phyloP scores from a whole-genome alignment of 2,329 filamentous ascomycete species.

The Neonectria coccinea region DNA sequence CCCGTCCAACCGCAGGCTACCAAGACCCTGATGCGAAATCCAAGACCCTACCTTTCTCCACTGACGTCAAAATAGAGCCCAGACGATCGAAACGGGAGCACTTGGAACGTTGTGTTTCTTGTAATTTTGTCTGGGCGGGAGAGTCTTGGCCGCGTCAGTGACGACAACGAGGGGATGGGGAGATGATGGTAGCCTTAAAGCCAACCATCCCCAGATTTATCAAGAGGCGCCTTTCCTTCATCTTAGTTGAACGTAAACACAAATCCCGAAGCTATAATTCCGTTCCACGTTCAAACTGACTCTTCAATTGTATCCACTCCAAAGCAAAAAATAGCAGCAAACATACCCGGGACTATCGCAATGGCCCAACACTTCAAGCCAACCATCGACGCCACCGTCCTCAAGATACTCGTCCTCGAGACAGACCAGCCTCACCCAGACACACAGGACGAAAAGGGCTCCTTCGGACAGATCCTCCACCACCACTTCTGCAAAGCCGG shows the following conservation, averaged over 20 bases:
- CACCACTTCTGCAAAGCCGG: constrained; percentile 64
- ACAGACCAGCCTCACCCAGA: constrained; percentile 67
- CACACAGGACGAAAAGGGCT: constrained; percentile 60
- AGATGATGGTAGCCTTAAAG: too few species aligned
- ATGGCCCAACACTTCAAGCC: constrained; percentile 47
- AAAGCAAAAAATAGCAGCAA: background rate
- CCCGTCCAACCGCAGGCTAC: background rate
- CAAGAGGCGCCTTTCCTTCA: too few species aligned
- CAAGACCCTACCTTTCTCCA: background rate
- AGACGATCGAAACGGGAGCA: background rate
- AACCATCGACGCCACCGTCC: constrained; percentile 40
- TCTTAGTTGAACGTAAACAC: too few species aligned
- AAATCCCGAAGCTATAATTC: too few species aligned
- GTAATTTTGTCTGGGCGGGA: background rate
- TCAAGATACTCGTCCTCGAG: constrained; percentile 66
- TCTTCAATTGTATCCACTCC: background rate
- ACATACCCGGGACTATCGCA: background rate
- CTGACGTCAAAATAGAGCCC: constrained; percentile 12
- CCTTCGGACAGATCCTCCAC: constrained; percentile 66
- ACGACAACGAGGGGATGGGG: too few species aligned
- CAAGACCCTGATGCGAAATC: background rate
- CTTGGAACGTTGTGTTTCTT: background rate
- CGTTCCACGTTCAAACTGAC: background rate
- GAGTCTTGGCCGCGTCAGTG: too few species aligned
- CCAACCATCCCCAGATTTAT: too few species aligned